Conservation (phyloP, 202 grass and related monocot species). For the Sporobolus alterniflorus region DNA sequence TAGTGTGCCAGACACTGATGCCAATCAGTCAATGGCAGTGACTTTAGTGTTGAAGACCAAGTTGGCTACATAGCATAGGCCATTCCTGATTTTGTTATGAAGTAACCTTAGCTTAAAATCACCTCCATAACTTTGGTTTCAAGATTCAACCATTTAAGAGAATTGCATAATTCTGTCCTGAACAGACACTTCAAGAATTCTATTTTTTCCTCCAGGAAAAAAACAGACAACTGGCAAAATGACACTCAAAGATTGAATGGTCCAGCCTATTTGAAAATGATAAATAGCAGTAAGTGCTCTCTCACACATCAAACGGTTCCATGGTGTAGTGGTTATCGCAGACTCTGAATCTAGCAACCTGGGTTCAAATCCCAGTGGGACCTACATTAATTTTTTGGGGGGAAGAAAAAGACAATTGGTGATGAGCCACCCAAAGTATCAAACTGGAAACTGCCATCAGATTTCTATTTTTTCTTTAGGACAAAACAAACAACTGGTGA, state of each 20-base stretch:
- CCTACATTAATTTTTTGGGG: constrained; percentile 25
- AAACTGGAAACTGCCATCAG: background rate
- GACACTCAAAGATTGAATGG: no score
- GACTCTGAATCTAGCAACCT: constrained; percentile 91
- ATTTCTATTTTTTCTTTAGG: background rate
- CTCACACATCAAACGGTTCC: constrained; percentile 44
- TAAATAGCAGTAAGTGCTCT: background rate
- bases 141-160: background rate
- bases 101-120: background rate
- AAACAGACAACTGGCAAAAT: no score
- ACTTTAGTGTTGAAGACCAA: background rate
- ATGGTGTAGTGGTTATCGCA: constrained; percentile 85
- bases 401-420: background rate
- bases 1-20: background rate
- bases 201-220: no score
- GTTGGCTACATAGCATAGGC: background rate
- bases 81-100: background rate
- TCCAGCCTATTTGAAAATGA: background rate
- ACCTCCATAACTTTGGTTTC: background rate
- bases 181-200: no score
- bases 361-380: constrained; percentile 80
- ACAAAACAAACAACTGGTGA: background rate
- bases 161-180: background rate
- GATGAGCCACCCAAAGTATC: background rate
- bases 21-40: background rate